phyloP scores from a whole-genome alignment of 331 rosid species.

The Rhamnella rubrinervis region DNA sequence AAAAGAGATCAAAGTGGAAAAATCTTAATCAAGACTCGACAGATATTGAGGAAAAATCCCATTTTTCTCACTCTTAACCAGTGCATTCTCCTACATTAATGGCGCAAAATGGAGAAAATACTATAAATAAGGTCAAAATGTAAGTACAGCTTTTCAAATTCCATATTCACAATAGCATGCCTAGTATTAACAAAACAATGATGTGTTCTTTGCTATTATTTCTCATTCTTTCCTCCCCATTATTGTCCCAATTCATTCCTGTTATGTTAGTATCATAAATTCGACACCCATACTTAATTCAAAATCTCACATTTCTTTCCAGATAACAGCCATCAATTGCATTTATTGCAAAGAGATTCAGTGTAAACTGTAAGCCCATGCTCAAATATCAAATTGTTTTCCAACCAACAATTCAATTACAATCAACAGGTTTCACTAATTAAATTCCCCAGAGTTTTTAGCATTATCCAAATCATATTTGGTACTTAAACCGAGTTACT shows the following conservation, averaged over 20 bases:
- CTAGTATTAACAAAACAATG: background rate
- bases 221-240: constrained; percentile 10
- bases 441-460: constrained; percentile 12
- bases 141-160: background rate
- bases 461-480: constrained; percentile 16
- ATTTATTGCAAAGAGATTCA: constrained; percentile 21
- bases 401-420: constrained; percentile 5
- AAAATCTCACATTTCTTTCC: constrained; percentile 18
- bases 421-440: constrained; percentile 3
- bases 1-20: background rate
- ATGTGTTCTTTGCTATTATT: too few species aligned
- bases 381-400: constrained; percentile 10
- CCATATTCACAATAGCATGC: constrained; percentile 1
- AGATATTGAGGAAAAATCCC: background rate
- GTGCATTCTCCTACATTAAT: constrained; percentile 20
- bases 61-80: constrained; percentile 16
- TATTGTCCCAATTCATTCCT: constrained; percentile 15
- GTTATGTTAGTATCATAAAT: background rate
- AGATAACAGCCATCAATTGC: background rate
- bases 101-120: constrained; percentile 8
- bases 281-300: constrained; percentile 13
- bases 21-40: background rate
- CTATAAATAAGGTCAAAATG: background rate
- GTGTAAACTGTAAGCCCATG: constrained; percentile 5
- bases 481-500: constrained; percentile 10